phyloP scores from a whole-genome alignment of 331 rosid species.

The Acacia pycnantha region DNA sequence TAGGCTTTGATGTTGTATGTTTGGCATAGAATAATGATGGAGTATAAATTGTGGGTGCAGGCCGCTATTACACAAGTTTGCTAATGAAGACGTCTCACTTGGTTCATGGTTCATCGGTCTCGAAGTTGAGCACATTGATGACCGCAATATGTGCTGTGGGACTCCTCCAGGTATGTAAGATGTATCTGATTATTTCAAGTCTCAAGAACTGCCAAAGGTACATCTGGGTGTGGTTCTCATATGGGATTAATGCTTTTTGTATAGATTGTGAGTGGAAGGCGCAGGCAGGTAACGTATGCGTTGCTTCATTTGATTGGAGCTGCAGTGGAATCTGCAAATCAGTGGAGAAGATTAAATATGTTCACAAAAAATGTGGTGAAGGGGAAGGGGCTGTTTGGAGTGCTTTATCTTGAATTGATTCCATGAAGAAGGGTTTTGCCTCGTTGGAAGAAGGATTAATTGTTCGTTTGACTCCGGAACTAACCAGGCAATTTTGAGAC shows the following conservation, averaged over 20 bases:
- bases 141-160: conserved; percentile 95
- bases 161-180: conserved; percentile 86
- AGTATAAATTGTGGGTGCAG: conserved; percentile 49
- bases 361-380: conserved; percentile 93
- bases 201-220: neutral
- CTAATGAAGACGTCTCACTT: conserved; percentile 96
- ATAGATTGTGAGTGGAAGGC: conserved; percentile 99
- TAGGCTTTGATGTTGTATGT: neutral
- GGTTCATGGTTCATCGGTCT: conserved; percentile 98
- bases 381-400: conserved; percentile 91
- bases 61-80: conserved; percentile 86
- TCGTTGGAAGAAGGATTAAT: neutral
- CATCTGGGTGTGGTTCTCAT: conserved; percentile 25
- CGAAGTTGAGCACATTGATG: conserved; percentile 95
- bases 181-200: neutral
- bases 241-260: conserved; percentile 19
- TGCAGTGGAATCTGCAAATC: conserved; percentile 99
- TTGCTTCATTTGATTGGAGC: conserved; percentile 97
- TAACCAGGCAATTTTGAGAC: conserved; percentile 25
- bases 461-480: neutral
- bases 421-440: conserved; percentile 3
- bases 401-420: conserved; percentile 51
- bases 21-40: neutral
- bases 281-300: conserved; percentile 86
- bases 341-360: conserved; percentile 89